Evolutionary conservation across 1,139 yeast genomes (phyloP).

Genomic region (Suhomyces coccinellae): DNA sequence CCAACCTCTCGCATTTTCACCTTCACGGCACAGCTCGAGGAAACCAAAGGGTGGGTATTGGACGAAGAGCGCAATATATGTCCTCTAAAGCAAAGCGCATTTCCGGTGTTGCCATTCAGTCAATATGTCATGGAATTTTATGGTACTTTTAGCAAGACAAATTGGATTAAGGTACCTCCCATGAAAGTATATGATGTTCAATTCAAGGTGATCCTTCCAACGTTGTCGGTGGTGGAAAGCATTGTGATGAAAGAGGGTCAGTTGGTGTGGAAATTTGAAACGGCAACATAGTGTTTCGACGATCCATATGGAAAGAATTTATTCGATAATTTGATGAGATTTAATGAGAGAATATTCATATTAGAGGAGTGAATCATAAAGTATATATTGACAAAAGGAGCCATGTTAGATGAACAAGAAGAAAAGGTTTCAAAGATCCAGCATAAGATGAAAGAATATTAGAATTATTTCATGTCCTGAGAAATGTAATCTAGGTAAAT

Average conservation of each 20-base stretch:
- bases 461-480: too few relatives aligned
- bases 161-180: constrained; percentile 49
- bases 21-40: constrained; percentile 50
- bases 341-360: neutral
- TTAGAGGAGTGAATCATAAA: too few relatives aligned
- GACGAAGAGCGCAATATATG: constrained; percentile 27
- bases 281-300: too few relatives aligned
- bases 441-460: too few relatives aligned
- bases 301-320: too few relatives aligned
- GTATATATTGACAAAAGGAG: too few relatives aligned
- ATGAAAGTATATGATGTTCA: constrained; percentile 64
- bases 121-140: constrained; percentile 44
- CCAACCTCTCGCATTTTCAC: constrained; percentile 70
- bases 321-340: too few relatives aligned
- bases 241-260: constrained; percentile 18
- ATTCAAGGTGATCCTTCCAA: constrained; percentile 64
- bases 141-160: constrained; percentile 28
- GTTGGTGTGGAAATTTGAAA: constrained; percentile 8
- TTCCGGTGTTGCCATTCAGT: constrained; percentile 65
- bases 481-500: too few relatives aligned
- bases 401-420: too few relatives aligned
- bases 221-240: constrained; percentile 43
- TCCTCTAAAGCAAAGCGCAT: constrained; percentile 31
- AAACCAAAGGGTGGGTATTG: constrained; percentile 31
- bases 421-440: too few relatives aligned